A percentile compares a stretch with the other conserved stretches of the same genome.
phyloP scores from a whole-genome alignment of 106 monocot genomes.

The Xerophyta viscosa region DNA sequence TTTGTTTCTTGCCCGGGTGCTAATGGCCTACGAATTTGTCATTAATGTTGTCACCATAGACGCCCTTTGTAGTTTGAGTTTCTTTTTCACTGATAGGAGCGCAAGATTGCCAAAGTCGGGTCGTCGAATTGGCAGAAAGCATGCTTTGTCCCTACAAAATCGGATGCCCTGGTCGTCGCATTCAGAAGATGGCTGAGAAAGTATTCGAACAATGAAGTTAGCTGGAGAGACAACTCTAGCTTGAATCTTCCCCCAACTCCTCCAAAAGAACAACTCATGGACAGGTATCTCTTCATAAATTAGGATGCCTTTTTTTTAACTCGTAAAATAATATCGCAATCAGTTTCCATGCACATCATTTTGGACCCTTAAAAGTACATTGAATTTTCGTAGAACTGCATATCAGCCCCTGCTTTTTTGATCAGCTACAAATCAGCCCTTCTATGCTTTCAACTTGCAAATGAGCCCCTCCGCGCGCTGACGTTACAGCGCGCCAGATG shows the following conservation, averaged over 20 bases:
- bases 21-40: too few species aligned
- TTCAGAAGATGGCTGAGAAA: slow-evolving; percentile 87
- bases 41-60: too few species aligned
- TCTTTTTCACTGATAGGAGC: slow-evolving; percentile 42
- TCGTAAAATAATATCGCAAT: too few species aligned
- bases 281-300: slow-evolving; percentile 37
- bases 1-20: too few species aligned
- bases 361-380: too few species aligned
- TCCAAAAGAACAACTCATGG: slow-evolving; percentile 79
- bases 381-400: too few species aligned
- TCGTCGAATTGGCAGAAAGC: slow-evolving; percentile 75
- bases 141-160: slow-evolving; percentile 89
- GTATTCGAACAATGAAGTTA: slow-evolving; percentile 51
- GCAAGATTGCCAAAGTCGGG: slow-evolving; percentile 57
- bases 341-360: too few species aligned
- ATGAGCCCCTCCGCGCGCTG: too few species aligned
- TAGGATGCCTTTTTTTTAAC: background rate
- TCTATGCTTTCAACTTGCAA: too few species aligned
- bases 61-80: background rate
- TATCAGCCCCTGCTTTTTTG: too few species aligned
- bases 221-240: slow-evolving; percentile 40
- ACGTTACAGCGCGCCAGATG: too few species aligned
- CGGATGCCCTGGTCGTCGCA: slow-evolving; percentile 64
- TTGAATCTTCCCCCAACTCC: slow-evolving; percentile 56
- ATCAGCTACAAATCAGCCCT: too few species aligned